Evolutionary conservation across 2,329 filamentous ascomycete genomes (phyloP).

Genomic region (Aureobasidium lini): DNA sequence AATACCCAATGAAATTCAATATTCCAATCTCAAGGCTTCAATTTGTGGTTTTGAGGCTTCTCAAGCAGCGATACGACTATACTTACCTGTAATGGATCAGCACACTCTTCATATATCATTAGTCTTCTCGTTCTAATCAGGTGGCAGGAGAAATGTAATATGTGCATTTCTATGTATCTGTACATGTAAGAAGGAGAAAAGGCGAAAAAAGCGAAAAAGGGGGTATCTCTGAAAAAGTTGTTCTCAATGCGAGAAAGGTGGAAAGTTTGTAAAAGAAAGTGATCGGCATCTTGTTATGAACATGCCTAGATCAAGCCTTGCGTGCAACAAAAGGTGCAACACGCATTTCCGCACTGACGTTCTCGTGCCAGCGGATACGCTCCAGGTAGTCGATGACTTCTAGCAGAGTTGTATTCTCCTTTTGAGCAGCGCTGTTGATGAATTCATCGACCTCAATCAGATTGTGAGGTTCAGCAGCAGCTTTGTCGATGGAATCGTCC

Average conservation of each 20-base stretch:
- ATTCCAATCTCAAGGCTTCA: no score
- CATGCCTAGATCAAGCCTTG: background rate
- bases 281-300: background rate
- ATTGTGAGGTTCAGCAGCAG: constrained; percentile 73
- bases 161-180: no score
- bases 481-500: constrained; percentile 79
- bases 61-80: no score
- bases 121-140: no score
- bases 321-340: background rate
- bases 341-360: constrained; percentile 6
- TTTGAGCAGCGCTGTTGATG: background rate
- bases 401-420: background rate
- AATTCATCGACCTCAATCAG: constrained; percentile 77
- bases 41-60: no score
- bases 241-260: background rate
- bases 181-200: no score
- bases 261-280: background rate
- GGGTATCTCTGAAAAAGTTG: no score
- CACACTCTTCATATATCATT: no score
- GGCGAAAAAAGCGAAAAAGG: no score
- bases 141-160: no score
- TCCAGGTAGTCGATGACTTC: constrained; percentile 6
- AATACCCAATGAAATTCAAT: background rate
- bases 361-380: background rate
- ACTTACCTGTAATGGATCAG: no score